Base-by-base conservation (phyloP, 202 grass and related monocot genomes). In the Carex arenaria region DNA sequence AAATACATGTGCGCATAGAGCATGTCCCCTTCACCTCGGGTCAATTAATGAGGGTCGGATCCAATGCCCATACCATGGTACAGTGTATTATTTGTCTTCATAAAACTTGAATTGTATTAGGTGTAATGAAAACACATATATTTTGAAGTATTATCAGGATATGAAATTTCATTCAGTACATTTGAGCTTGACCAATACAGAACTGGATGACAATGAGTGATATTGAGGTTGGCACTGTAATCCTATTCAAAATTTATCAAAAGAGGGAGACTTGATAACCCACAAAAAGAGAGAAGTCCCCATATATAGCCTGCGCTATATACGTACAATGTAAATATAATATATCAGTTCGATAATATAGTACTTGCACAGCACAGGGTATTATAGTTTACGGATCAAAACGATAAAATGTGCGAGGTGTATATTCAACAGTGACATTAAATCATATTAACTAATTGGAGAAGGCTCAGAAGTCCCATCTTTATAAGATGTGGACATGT, bases 1-100 rank as follows among this genome's bases (percentile, higher is more conserved):
- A 87, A 99, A 99, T 67, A 99, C 96, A n/a, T 99, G 96, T 83
- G 96, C 96, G 67, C 96, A 99, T 86, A 95, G 96, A 78, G 96
- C 96, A 15, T 99, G 96, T 78, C 96, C 96, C 36, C 91, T 99
- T 73, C 89, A 99, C 89, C 96, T 99, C 55, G 96, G 96, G 18
- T 92, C 96, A 15, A 93, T 99, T 67, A 95, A 89, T 30, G 89
- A 96, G 81, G 96, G 96, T 20, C 90, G 96, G 26, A 99, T 99
- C 22, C 93, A 90, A 62, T 99, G 96, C 67, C 96, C 96, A 74
- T 99, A 99, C 66, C 96, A 99, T 88, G 96, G 96, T 99, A 96
- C 84, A 51, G 68, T 74, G 30, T 64, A 80, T 80, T 11, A 85
- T 71, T 20, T 14, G 7, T 45, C 6, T 30, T 43, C 19, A 38